These are phyloP conservation scores for Candida easanensis DNA, from an alignment of 805 yeast genomes.

Conservation along the genomic window DNA sequence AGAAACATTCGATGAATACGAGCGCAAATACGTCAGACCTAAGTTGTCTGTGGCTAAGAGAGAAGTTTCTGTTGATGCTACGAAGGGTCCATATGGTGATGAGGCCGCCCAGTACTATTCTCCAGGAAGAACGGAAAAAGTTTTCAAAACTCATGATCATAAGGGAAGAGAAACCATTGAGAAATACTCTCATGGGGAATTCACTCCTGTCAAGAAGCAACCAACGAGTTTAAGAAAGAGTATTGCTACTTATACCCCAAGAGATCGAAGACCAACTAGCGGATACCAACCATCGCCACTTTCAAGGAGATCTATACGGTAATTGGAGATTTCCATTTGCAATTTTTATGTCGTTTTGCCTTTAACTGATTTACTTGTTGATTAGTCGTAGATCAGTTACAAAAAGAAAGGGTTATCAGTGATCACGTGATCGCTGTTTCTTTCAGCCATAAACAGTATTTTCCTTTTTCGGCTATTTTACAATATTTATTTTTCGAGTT, in stretches of 20 bases:
- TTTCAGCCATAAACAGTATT: no score
- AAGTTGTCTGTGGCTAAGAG: slow-evolving; percentile 46
- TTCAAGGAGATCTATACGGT: slow-evolving; percentile 10
- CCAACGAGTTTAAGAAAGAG: slow-evolving; percentile 9
- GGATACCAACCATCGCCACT: slow-evolving; percentile 26
- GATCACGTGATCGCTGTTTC: background rate
- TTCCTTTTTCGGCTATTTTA: no score
- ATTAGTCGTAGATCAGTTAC: no score
- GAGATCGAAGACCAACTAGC: slow-evolving; percentile 5
- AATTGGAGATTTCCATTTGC: background rate
- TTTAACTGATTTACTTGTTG: no score
- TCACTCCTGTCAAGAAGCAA: slow-evolving; percentile 28
- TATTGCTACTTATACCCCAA: slow-evolving; percentile 17
- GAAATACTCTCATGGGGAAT: slow-evolving; percentile 30
- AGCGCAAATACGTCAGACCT: slow-evolving; percentile 61
- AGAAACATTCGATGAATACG: slow-evolving; percentile 62
- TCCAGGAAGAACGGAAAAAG: slow-evolving; percentile 32
- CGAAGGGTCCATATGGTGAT: slow-evolving; percentile 31
- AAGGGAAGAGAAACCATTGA: slow-evolving; percentile 31
- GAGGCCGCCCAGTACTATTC: slow-evolving; percentile 30
- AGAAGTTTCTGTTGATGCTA: slow-evolving; percentile 63
- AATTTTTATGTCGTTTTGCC: no score
- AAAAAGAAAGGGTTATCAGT: no score
- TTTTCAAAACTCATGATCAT: slow-evolving; percentile 51
- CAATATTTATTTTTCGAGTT: no score